A percentile compares a stretch with the other conserved stretches of the same genome.
phyloP scores from a whole-genome alignment of 2,329 filamentous ascomycete genomes.

The Ascosphaera apis region DNA sequence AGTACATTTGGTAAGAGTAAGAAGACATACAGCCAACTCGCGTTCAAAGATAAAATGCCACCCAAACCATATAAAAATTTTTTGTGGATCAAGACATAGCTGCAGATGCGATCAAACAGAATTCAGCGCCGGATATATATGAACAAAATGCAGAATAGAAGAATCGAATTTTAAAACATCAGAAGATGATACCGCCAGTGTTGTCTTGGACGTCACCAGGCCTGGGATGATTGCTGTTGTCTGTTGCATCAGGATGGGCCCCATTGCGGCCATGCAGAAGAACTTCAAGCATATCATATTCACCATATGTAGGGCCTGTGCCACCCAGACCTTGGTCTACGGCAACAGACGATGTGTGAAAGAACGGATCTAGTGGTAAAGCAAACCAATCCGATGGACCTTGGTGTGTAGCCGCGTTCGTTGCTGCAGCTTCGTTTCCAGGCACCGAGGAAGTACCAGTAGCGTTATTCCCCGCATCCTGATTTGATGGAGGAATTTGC shows the following conservation, averaged over 20 bases:
- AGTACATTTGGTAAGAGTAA: too few relatives aligned
- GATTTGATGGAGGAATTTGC: conserved; percentile 7
- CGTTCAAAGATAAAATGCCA: too few relatives aligned
- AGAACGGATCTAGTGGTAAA: conserved; percentile 36
- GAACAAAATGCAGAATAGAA: background rate
- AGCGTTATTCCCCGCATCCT: conserved; percentile 8
- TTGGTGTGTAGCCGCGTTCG: conserved; percentile 6
- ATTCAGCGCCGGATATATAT: background rate
- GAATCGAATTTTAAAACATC: background rate
- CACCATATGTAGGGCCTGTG: conserved; percentile 24
- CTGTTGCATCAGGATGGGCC: background rate
- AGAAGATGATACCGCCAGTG: background rate
- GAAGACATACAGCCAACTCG: too few relatives aligned
- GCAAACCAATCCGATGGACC: conserved; percentile 34
- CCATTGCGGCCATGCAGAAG: conserved; percentile 9
- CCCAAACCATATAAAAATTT: too few relatives aligned
- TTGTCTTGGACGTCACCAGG: background rate
- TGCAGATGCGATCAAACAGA: background rate
- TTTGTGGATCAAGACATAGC: too few relatives aligned
- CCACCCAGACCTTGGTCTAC: conserved; percentile 33
- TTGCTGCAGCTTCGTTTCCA: conserved; percentile 6
- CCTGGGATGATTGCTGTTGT: background rate
- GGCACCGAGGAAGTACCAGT: conserved; percentile 2
- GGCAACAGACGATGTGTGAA: conserved; percentile 23
- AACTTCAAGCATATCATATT: conserved; percentile 26